Evolutionary conservation across 768 basidiomycete species (phyloP).

Genomic region (Suillus variegatus): DNA sequence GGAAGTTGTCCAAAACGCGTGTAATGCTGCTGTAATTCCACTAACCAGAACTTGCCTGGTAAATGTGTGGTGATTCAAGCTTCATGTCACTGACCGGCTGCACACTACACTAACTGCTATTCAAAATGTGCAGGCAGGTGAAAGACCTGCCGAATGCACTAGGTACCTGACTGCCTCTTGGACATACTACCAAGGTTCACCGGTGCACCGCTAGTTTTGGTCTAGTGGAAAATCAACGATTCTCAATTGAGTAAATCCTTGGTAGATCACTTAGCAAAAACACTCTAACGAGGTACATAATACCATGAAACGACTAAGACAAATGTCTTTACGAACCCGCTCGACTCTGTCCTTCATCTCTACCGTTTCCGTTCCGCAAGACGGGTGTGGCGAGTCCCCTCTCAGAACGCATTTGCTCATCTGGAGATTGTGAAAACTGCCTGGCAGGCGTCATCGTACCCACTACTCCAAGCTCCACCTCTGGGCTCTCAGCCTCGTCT

Average conservation of each 20-base stretch:
- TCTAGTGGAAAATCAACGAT: not conserved
- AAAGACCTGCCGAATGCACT: not conserved
- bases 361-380: slow-evolving; percentile 48
- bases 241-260: not conserved
- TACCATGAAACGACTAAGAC: not conserved
- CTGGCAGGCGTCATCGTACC: slow-evolving; percentile 10
- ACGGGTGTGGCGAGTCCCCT: slow-evolving; percentile 67
- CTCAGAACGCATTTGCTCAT: slow-evolving; percentile 58
- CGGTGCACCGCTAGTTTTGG: not conserved
- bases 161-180: not conserved
- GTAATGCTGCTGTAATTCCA: not conserved
- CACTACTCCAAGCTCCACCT: slow-evolving; percentile 44
- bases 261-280: slow-evolving; percentile 1
- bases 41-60: not conserved
- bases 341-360: slow-evolving; percentile 23
- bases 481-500: slow-evolving; percentile 42
- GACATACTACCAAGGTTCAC: not conserved
- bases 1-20: not conserved
- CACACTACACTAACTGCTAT: not conserved
- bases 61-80: not conserved
- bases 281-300: slow-evolving; percentile 1
- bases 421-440: slow-evolving; percentile 25
- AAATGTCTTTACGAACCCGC: slow-evolving; percentile 1
- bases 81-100: not conserved
- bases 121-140: not conserved